Conservation (phyloP, 2,329 filamentous ascomycete genomes). For the Alternaria infectoria region DNA sequence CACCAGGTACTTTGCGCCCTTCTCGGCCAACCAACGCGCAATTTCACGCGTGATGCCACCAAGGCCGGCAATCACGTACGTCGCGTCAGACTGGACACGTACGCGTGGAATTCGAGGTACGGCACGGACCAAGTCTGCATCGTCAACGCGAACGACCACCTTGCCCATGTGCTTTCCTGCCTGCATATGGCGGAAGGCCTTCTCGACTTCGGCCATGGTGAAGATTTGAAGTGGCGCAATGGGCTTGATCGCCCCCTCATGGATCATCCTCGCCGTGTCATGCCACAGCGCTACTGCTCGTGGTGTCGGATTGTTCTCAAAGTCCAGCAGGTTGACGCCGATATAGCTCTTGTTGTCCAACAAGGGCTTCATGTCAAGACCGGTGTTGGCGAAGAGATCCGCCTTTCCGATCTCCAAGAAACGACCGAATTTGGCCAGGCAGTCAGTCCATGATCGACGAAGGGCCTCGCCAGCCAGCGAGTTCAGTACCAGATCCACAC, state of each 20-base stretch:
- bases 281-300: background rate
- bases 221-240: slow-evolving; percentile 9
- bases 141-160: slow-evolving; percentile 41
- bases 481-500: slow-evolving; percentile 46
- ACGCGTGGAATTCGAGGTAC: background rate
- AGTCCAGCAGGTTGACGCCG: slow-evolving; percentile 9
- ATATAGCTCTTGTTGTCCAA: slow-evolving; percentile 7
- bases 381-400: slow-evolving; percentile 15
- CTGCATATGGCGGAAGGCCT: slow-evolving; percentile 28
- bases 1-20: slow-evolving; percentile 28
- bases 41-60: slow-evolving; percentile 30
- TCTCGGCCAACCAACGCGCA: slow-evolving; percentile 21
- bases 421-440: slow-evolving; percentile 36
- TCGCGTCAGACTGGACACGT: slow-evolving; percentile 13
- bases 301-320: slow-evolving; percentile 1
- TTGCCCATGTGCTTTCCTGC: slow-evolving; percentile 49
- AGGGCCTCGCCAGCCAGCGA: slow-evolving; percentile 33
- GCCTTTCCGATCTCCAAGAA: slow-evolving; percentile 33
- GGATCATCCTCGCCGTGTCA: slow-evolving; percentile 3
- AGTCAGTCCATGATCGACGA: slow-evolving; percentile 25
- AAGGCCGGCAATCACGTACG: slow-evolving; percentile 30
- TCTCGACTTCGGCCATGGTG: slow-evolving; percentile 5
- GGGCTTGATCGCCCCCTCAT: slow-evolving; percentile 1
- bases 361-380: slow-evolving; percentile 22
- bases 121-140: slow-evolving; percentile 18